These are phyloP conservation scores for Xenoacremonium recifei DNA, from an alignment of 2,329 filamentous ascomycete species.

Conservation along the genomic window DNA sequence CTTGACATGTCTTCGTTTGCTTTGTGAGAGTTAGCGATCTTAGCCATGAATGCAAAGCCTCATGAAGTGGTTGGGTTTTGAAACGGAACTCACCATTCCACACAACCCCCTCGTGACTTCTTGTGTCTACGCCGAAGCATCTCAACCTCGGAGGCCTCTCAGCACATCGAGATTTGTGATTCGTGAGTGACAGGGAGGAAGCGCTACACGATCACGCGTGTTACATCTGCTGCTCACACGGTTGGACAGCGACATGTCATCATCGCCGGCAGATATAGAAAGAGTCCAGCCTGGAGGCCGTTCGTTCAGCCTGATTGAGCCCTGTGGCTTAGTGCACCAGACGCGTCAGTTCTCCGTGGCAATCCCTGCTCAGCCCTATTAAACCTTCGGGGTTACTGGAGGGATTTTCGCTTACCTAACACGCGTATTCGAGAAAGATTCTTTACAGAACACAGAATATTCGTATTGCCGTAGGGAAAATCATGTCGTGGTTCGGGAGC, in stretches of 20 bases:
- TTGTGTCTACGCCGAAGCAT: slow-evolving; percentile 20
- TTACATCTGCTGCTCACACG: not conserved
- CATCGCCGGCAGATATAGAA: not conserved
- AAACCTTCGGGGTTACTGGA: not conserved
- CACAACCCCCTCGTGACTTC: slow-evolving; percentile 16
- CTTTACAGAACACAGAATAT: too few species aligned
- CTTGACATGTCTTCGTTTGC: slow-evolving; percentile 17
- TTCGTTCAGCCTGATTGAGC: not conserved
- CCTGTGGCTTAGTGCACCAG: not conserved
- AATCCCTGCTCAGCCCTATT: not conserved
- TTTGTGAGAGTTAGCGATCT: not conserved
- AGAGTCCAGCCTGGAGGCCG: not conserved
- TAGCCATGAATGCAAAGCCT: not conserved
- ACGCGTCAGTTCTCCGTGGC: not conserved
- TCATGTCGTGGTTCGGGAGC: too few species aligned
- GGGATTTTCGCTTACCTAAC: not conserved
- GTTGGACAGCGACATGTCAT: not conserved
- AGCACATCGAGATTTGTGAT: not conserved
- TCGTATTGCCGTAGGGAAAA: too few species aligned
- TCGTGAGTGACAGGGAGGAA: not conserved
- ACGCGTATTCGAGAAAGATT: slow-evolving; percentile 1
- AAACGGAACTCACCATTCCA: slow-evolving; percentile 7
- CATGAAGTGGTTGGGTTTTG: not conserved
- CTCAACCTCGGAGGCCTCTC: too few species aligned
- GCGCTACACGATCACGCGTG: not conserved